Evolutionary conservation across 2,329 filamentous ascomycete genomes (phyloP), one percentile per base, ranked within the genome.

Genomic region (Talaromyces sp.): DNA sequence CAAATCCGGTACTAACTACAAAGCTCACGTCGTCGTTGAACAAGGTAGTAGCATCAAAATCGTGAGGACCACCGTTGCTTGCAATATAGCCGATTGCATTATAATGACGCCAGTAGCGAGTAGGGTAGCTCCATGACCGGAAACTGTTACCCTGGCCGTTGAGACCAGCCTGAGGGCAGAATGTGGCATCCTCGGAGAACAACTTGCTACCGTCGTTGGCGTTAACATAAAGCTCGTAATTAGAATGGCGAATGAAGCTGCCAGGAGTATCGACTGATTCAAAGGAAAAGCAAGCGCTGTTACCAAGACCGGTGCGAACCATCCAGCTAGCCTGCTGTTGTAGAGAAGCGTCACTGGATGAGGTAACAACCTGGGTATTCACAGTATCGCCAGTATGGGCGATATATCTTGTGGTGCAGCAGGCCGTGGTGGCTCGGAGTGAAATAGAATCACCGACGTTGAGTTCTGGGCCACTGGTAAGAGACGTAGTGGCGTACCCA

Each of bases 151-250:
- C 84, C 50, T 77, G 68, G 4, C 82, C 81, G 64, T 71, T 82
- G 24, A 88, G 71, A 0, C 80, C 81, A 0, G 77, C 61, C 69
- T 82, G 77, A 0, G 83, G 76, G 67, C 86, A 88, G 71, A 88
- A 88, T 0, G 86, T 88, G 8, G 85, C 84, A 54, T 88, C 85
- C 65, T 88, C 84, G 4, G 73, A 41, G 72, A 87, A 86, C 56
- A 75, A 72, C 75, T 86, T 85, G 59, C 75, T 77, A 58, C 79
- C 79, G 63, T 87, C 85, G 63, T 81, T 80, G 60, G 79, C 77
- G 49, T 75, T 70, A 52, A 87, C 64, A 35, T 70, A 53, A 0
- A 88, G 80, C 29, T 24, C 76, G 56, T 85, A 88, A 70, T 81
- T 68, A 63, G 70, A 76, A 73, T 88, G 85, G 0, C 85, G 77